Conservation (phyloP, 257 asterid genomes). For the Solanum pinnatisectum region DNA sequence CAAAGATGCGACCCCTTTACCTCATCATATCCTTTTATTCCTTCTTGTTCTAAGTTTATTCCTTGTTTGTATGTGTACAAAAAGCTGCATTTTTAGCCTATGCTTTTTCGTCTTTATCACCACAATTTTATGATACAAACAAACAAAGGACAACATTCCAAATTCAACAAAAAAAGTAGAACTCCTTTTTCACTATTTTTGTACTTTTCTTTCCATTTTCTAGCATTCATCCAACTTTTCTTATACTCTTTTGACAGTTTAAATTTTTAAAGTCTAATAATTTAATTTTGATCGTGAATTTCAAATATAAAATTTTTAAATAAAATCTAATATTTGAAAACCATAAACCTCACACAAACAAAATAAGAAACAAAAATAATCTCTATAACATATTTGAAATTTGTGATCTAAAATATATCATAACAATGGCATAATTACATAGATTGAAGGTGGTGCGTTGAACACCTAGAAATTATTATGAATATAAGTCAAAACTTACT, state of each 20-base stretch:
- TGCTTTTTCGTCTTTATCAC: background rate
- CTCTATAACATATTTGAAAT: background rate
- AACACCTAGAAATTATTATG: background rate
- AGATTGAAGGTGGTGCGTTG: background rate
- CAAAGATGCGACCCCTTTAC: background rate
- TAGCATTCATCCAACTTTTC: background rate
- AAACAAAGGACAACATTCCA: background rate
- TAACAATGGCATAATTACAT: no score
- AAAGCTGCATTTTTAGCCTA: background rate
- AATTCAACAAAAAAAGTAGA: slow-evolving; percentile 15
- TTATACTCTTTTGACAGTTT: rapidly evolving
- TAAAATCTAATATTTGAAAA: no score
- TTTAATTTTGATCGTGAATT: background rate
- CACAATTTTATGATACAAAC: background rate
- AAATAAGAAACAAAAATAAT: no score
- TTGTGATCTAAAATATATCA: background rate
- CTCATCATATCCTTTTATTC: slow-evolving; percentile 10
- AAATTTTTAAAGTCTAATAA: background rate
- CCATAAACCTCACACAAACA: background rate
- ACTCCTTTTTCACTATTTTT: slow-evolving; percentile 1
- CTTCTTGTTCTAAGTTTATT: slow-evolving; percentile 15
- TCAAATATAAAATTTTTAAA: no score
- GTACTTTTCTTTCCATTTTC: background rate
- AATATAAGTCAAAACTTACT: background rate
- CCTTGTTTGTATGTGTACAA: slow-evolving; percentile 15